phyloP scores from a whole-genome alignment of 805 yeast species.

The Monosporozyma aerobia region DNA sequence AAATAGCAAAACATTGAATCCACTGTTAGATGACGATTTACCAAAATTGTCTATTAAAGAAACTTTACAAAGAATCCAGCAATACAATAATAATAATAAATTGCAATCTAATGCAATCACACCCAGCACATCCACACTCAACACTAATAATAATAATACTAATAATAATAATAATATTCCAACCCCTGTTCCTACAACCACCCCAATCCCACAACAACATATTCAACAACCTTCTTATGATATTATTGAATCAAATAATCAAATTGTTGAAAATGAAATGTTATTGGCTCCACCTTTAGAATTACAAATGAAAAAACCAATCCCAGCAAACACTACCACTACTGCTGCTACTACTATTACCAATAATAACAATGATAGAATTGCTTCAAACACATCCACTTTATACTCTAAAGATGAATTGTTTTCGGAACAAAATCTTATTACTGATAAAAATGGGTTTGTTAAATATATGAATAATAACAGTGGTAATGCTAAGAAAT shows the following conservation, averaged over 20 bases:
- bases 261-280: background rate
- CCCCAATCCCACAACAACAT: background rate
- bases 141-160: background rate
- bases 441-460: conserved; percentile 8
- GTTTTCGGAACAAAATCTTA: background rate
- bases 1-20: background rate
- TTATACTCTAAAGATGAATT: conserved; percentile 1
- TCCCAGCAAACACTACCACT: background rate
- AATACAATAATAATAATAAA: conserved; percentile 4
- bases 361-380: background rate
- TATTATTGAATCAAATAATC: background rate
- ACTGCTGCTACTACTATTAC: too few species aligned
- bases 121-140: background rate
- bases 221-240: background rate
- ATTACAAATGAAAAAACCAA: background rate
- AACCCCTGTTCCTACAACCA: background rate
- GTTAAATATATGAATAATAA: conserved; percentile 3
- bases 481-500: conserved; percentile 2
- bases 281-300: background rate
- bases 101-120: background rate
- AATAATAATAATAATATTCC: background rate
- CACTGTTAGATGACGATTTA: conserved; percentile 1
- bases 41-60: conserved; percentile 11
- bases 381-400: conserved; percentile 7
- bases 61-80: conserved; percentile 16